phyloP scores from a whole-genome alignment of 768 basidiomycete genomes.

The Cubamyces sp. region DNA sequence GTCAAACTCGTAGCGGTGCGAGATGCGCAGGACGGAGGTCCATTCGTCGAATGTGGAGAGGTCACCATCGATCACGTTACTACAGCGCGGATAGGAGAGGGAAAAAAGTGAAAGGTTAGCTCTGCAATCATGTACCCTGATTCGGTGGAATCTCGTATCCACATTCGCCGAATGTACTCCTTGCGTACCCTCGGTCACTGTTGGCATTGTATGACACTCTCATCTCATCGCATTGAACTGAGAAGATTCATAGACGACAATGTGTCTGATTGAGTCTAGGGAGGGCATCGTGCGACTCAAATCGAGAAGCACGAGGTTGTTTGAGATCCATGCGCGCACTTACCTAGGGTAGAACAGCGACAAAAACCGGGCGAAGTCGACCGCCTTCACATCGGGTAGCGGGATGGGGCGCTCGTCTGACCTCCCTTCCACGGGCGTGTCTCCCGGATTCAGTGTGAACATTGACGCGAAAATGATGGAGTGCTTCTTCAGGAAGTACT shows the following conservation, averaged over 20 bases:
- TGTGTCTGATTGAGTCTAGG: too few species aligned
- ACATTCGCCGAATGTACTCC: too few species aligned
- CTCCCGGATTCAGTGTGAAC: conserved; percentile 23
- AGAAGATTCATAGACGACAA: too few species aligned
- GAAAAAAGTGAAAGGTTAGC: background rate
- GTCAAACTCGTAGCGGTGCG: conserved; percentile 36
- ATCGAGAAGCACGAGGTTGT: background rate
- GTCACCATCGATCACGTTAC: conserved; percentile 32
- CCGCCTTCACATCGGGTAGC: conserved; percentile 13
- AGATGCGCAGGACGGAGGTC: conserved; percentile 38
- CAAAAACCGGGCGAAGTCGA: conserved; percentile 28
- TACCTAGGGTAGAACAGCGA: conserved; percentile 30
- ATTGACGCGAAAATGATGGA: conserved; percentile 25
- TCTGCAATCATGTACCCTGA: background rate
- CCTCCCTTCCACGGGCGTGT: conserved; percentile 12
- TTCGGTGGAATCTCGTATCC: too few species aligned
- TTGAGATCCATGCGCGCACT: conserved; percentile 16
- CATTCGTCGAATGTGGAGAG: conserved; percentile 37
- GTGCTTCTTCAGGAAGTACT: conserved; percentile 24
- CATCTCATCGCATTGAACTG: too few species aligned
- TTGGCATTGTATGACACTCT: too few species aligned
- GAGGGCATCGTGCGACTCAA: background rate
- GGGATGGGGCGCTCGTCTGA: conserved; percentile 25
- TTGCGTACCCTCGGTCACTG: too few species aligned
- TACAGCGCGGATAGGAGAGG: conserved; percentile 6